These are phyloP conservation scores for Leishmania gerbilli DNA, from an alignment of 208 protist genomes.

Conservation along the genomic window DNA sequence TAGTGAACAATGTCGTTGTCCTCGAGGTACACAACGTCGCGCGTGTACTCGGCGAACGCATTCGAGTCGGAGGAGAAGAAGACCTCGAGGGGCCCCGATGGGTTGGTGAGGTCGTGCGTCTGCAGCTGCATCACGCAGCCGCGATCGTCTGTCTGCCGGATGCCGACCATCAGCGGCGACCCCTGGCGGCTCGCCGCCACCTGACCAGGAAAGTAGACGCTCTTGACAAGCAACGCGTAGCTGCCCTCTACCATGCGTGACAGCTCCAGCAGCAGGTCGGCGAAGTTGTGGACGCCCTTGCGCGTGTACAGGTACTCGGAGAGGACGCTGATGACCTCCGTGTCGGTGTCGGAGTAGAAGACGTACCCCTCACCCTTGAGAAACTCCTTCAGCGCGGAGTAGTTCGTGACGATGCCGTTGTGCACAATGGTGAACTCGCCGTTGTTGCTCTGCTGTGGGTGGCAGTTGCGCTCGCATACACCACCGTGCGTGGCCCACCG, in stretches of 20 bases:
- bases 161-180: conserved; percentile 93
- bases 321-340: conserved; percentile 94
- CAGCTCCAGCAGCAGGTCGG: conserved; percentile 55
- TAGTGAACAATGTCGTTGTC: conserved; percentile 94
- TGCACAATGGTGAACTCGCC: conserved; percentile 91
- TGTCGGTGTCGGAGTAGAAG: conserved; percentile 94
- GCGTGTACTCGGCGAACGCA: conserved; percentile 94
- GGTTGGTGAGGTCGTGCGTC: conserved; percentile 26
- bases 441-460: conserved; percentile 88
- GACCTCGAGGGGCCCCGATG: conserved; percentile 53
- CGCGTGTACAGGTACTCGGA: conserved; percentile 83
- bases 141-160: conserved; percentile 37
- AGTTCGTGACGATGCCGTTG: conserved; percentile 98
- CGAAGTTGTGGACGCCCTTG: conserved; percentile 50
- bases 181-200: conserved; percentile 89
- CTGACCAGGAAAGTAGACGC: conserved; percentile 88
- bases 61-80: conserved; percentile 95
- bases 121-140: conserved; percentile 16
- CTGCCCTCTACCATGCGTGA: conserved; percentile 77
- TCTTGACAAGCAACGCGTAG: conserved; percentile 91
- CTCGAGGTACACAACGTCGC: conserved; percentile 94
- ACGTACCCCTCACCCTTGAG: conserved; percentile 74
- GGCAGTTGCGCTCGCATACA: conserved; percentile 93
- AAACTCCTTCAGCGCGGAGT: conserved; percentile 71
- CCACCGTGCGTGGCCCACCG: conserved; percentile 98